Evolutionary conservation across 352 stramenopile species (phyloP), one percentile per base, ranked within the genome.

Genomic region (Thraustochytrium sp.): DNA sequence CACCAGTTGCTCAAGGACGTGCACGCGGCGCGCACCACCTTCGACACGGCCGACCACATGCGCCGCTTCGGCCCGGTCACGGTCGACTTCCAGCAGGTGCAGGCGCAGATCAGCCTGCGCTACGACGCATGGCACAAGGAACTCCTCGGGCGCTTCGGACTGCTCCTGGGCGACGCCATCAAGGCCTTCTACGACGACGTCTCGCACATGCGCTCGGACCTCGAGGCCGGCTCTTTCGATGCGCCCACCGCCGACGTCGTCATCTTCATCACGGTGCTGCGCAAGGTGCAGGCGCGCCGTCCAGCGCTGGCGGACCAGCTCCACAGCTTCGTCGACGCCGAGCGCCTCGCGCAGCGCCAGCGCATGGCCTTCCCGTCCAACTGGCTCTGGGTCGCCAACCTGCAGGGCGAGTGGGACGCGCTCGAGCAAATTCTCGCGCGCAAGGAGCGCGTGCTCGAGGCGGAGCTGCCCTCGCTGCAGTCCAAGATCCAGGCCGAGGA

Each of bases 121-220:
- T 99, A 99, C 88, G 97, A 99, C 86, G 96, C 96, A 2, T 99
- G 96, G 96, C 96, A 99, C 85, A 98, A 98, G 76, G 96, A 99
- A 82, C 93, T 99, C 56, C 92, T 99, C 46, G 90, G 91, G 11
- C 93, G 96, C 59, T 99, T 99, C 86, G 94, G 93, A 8, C 88
- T 93, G 48, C 91, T 99, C 40, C 87, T 99, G 23, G 91, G 89
- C 61, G 91, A 97, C 73, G 91, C 95, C 82, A 98, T 99, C 64
- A 92, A 92, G 64, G 88, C 91, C 61, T 95, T 93, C 88, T 90
- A 80, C 55, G 85, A 59, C 89, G 89, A 85, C 85, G 92, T 83
- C 85, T 82, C 5, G 65, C 16, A 72, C n/a, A 77, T 85, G 44
- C 82, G 84, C 26, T n/a, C 13, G 2, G 46, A 93, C 49, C 89